phyloP scores from a whole-genome alignment of 495 filamentous ascomycete genomes.

The Evansstolkia leycettana region DNA sequence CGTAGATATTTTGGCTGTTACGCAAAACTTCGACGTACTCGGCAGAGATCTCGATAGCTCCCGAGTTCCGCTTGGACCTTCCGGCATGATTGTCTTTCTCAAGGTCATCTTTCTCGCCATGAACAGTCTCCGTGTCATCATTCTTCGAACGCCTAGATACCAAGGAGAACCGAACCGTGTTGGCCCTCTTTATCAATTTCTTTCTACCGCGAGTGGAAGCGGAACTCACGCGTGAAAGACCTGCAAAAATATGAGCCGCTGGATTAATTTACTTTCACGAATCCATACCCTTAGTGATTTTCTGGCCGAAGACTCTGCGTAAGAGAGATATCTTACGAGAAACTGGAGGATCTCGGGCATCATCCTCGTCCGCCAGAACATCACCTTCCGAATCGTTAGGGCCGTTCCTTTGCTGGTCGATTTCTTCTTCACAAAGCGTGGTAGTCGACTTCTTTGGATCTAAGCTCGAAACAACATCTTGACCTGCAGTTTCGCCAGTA shows the following conservation, averaged over 20 bases:
- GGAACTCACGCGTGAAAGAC: conserved; percentile 12
- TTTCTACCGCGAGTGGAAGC: conserved; percentile 9
- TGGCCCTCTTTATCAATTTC: conserved; percentile 15
- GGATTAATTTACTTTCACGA: not conserved
- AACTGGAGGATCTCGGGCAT: not conserved
- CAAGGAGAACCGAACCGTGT: conserved; percentile 19
- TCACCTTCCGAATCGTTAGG: conserved; percentile 4
- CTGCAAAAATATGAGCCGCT: conserved; percentile 3
- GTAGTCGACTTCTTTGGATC: conserved; percentile 2
- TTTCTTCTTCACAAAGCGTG: conserved; percentile 10
- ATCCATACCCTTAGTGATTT: conserved; percentile 11
- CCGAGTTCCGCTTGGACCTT: conserved; percentile 3
- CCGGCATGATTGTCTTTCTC: not conserved
- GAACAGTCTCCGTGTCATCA: conserved; percentile 4
- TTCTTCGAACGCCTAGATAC: conserved; percentile 12
- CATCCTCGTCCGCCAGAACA: conserved; percentile 2
- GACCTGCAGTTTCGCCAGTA: conserved; percentile 1
- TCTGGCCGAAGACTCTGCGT: conserved; percentile 14
- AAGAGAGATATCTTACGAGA: conserved; percentile 12
- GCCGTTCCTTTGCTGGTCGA: conserved; percentile 1
- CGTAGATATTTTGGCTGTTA: conserved; percentile 10
- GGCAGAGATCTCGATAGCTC: conserved; percentile 4
- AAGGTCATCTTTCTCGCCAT: conserved; percentile 6
- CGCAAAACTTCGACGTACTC: conserved; percentile 11
- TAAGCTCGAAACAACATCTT: conserved; percentile 1